Evolutionary conservation across 345 rosid genomes (phyloP).

Genomic region (Conringia planisiliqua): DNA sequence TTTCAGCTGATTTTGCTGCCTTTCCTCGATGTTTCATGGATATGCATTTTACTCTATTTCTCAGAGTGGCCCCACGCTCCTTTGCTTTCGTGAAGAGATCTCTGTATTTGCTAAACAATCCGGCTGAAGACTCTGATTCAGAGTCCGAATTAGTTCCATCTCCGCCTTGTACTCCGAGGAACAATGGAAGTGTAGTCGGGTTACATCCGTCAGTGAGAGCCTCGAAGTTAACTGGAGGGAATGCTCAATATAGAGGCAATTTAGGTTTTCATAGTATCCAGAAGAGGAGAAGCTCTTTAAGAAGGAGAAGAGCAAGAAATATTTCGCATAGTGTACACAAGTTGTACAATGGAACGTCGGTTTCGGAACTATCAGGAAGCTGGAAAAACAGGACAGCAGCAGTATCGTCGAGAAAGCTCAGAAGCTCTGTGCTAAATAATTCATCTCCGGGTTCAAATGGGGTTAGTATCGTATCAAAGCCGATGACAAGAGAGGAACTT

Average conservation of each 20-base stretch:
- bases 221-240: slow-evolving; percentile 48
- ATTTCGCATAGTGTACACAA: slow-evolving; percentile 43
- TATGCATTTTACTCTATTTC: slow-evolving; percentile 43
- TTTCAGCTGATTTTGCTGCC: slow-evolving; percentile 67
- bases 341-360: slow-evolving; percentile 46
- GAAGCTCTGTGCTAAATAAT: slow-evolving; percentile 44
- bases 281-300: slow-evolving; percentile 71
- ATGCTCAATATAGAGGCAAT: slow-evolving; percentile 42
- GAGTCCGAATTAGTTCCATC: slow-evolving; percentile 6
- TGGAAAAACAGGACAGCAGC: slow-evolving; percentile 52
- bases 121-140: slow-evolving; percentile 23
- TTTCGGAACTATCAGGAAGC: slow-evolving; percentile 54
- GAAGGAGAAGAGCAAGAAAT: slow-evolving; percentile 64
- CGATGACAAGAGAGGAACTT: slow-evolving; percentile 31
- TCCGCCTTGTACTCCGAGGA: slow-evolving; percentile 27
- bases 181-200: slow-evolving; percentile 31
- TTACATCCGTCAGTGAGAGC: slow-evolving; percentile 47
- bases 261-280: slow-evolving; percentile 58
- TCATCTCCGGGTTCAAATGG: slow-evolving; percentile 38
- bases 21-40: slow-evolving; percentile 59
- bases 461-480: slow-evolving; percentile 27
- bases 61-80: slow-evolving; percentile 35
- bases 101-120: slow-evolving; percentile 19
- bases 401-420: slow-evolving; percentile 44
- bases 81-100: slow-evolving; percentile 44